Conservation (phyloP, 805 yeast species). For the Suhomyces pyralidae region DNA sequence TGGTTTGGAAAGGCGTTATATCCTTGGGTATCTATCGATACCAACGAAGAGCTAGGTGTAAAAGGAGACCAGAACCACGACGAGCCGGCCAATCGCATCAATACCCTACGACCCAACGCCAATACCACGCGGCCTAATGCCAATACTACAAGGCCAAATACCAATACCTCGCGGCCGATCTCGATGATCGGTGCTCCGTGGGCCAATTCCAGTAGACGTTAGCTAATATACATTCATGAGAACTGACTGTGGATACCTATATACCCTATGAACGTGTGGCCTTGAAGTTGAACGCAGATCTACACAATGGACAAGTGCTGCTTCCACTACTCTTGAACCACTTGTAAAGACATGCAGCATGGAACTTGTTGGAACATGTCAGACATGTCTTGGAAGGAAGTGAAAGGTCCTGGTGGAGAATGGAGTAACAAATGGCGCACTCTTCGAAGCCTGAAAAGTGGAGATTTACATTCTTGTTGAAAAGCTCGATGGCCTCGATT, state of each 20-base stretch:
- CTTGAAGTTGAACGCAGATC: constrained; percentile 57
- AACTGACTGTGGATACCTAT: neutral
- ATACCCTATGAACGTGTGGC: neutral
- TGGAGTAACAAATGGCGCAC: constrained; percentile 95
- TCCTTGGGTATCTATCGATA: constrained; percentile 47
- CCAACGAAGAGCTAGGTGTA: constrained; percentile 21
- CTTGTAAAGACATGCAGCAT: constrained; percentile 90
- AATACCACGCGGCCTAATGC: constrained; percentile 20
- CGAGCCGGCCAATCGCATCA: constrained; percentile 2
- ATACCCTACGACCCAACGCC: constrained; percentile 17
- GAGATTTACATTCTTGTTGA: constrained; percentile 70
- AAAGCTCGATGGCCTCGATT: constrained; percentile 62
- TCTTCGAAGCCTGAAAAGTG: constrained; percentile 95
- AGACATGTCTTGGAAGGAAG: constrained; percentile 85
- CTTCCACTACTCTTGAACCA: constrained; percentile 96
- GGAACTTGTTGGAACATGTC: constrained; percentile 92
- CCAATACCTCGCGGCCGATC: neutral
- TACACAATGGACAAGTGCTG: constrained; percentile 92
- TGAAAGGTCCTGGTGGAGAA: constrained; percentile 85
- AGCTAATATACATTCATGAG: neutral
- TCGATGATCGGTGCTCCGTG: constrained; percentile 31
- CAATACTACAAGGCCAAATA: too few species aligned
- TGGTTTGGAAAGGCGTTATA: constrained; percentile 64
- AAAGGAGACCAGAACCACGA: constrained; percentile 12
- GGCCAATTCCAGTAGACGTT: constrained; percentile 16